Percentiles rank a stretch among this genome's conserved stretches.
Conservation (phyloP, 371 early-diverging fungal species). For the Catenaria anguillulae region DNA sequence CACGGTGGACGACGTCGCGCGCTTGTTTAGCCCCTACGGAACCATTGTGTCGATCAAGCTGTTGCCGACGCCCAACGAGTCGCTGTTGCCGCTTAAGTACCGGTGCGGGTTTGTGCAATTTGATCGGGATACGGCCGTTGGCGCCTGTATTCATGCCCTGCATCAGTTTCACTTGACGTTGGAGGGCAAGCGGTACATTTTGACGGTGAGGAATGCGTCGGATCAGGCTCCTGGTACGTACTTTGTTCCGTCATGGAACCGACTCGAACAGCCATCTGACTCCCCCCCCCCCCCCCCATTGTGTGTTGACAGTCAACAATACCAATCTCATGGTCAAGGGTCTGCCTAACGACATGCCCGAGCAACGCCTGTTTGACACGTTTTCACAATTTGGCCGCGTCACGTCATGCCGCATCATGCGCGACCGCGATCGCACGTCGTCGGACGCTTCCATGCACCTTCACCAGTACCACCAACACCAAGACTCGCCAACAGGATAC, state of each 20-base stretch:
- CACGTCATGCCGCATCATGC: slow-evolving; percentile 2
- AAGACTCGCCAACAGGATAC: too few relatives aligned
- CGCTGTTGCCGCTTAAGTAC: slow-evolving; percentile 6
- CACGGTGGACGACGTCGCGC: slow-evolving; percentile 5
- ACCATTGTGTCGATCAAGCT: slow-evolving; percentile 5
- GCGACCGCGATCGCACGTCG: background rate
- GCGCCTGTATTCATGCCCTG: background rate
- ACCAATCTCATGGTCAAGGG: slow-evolving; percentile 6
- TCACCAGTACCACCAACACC: too few relatives aligned
- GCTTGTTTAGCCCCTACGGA: background rate
- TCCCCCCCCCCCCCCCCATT: too few relatives aligned
- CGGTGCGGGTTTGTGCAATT: slow-evolving; percentile 7
- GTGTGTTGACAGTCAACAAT: too few relatives aligned
- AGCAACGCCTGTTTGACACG: background rate
- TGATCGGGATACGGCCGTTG: background rate
- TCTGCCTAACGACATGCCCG: background rate
- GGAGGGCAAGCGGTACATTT: slow-evolving; percentile 1
- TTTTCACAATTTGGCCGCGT: slow-evolving; percentile 1
- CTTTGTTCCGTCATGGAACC: too few relatives aligned
- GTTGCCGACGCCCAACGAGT: slow-evolving; percentile 5
- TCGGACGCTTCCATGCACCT: too few relatives aligned
- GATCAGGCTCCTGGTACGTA: slow-evolving; percentile 5
- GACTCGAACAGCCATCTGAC: too few relatives aligned
- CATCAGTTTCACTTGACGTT: background rate
- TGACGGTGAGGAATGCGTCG: slow-evolving; percentile 5